Evolutionary conservation across 2,329 filamentous ascomycete species (phyloP), one percentile per base, ranked within the genome.

Genomic region (Pseudopyrenochaeta lycopersici): DNA sequence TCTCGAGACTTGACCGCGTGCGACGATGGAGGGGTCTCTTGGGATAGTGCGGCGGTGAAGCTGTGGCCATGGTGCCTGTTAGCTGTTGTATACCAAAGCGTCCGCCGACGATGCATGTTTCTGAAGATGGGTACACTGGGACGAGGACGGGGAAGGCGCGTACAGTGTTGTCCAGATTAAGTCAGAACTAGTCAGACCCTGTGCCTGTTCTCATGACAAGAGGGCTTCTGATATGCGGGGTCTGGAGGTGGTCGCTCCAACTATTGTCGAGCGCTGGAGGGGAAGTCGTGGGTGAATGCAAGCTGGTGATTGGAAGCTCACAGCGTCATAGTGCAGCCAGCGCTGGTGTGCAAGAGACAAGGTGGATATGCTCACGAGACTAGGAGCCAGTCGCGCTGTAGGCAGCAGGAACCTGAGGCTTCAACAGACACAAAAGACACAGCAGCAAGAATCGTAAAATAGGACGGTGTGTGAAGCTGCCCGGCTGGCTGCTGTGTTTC

Each of bases 61-160:
- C 68, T 73, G 64, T 52, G 59, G 70, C 67, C 71, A 70, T 72
- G 56, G 59, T 36, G 17, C 14, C 50, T 47, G 64, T 73, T 62
- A 74, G 71, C 62, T 54, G 57, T 27, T 46, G 62, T 48, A 53
- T 56, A 43, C 20, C 40, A 32, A 45, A 29, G 39, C 7, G 38
- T 29, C 15, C 18, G 30, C 23, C 33, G 18, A 30, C 23, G 31
- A 36, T 36, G 54, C 58, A 62, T 65, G 46, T n/a, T 50, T 12
- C 41, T 20, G 20, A 27, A 36, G 43, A 40, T 20, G 29, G 20
- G 29, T 33, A 30, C 23, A 5, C n/a, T 40, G 36, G 21, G 38
- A 31, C 30, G 40, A n/a, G 51, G 32, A 48, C 36, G 47, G 39
- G 53, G 61, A 58, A 56, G 45, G 60, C 23, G 62, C 66, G 57